Percentiles rank a stretch among this genome's conserved stretches.
These are phyloP conservation scores for Colletotrichum endophyticum DNA, from an alignment of 2,329 filamentous ascomycete species.

Conservation along the genomic window DNA sequence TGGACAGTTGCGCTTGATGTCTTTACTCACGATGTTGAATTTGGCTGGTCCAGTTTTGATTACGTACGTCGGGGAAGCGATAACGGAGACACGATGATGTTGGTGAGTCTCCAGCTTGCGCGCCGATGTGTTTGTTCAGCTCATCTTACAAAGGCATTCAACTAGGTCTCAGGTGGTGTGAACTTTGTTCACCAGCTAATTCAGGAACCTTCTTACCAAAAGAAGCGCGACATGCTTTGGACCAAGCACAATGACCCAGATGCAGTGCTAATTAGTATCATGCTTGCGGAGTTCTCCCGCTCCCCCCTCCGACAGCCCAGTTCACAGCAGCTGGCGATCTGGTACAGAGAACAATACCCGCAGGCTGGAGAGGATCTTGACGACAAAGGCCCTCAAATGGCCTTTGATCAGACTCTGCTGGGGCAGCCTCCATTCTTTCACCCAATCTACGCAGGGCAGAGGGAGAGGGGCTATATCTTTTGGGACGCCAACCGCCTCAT, in stretches of 20 bases:
- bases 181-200: neutral
- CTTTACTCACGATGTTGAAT: neutral
- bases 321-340: neutral
- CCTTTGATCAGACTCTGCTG: neutral
- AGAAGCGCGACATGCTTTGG: neutral
- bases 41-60: neutral
- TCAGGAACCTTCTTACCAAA: neutral
- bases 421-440: neutral
- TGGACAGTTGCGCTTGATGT: neutral
- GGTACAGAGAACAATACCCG: neutral
- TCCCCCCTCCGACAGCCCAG: neutral
- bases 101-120: neutral
- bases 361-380: neutral
- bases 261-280: neutral
- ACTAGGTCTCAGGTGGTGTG: neutral
- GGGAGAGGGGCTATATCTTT: neutral
- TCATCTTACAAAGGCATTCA: neutral
- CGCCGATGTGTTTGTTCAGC: neutral
- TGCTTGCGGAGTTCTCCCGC: neutral
- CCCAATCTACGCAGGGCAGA: neutral
- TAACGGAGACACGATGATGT: neutral
- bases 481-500: neutral
- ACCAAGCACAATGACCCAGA: rapidly evolving
- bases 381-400: neutral
- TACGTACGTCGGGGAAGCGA: rapidly evolving